Base-by-base conservation (phyloP, 75 land plant species). In the Ceratopteris richardii region DNA sequence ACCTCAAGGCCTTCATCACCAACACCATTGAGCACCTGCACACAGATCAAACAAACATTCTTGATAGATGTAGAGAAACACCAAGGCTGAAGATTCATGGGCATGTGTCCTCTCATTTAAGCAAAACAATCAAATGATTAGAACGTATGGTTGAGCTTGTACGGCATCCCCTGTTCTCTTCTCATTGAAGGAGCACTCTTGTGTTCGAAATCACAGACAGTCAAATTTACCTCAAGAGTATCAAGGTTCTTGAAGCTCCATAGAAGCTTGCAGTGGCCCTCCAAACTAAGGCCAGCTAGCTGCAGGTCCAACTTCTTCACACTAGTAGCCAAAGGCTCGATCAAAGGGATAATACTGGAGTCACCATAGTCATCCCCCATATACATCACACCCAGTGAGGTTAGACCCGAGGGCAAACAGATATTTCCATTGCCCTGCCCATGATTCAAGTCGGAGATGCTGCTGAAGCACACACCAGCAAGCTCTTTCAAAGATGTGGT, bases 1-100 rank as follows among this genome's bases (percentile, higher is more conserved):
- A 80, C 77, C 66, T 83, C 82, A 44, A 94, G 57, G 21, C 99
- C 99, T 41, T 81, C 76, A 57, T 94, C 99, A 36, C 99, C 96
- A 58, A 94, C 75, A 2, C 80, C 88, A 76, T 81, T 76, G 61
- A 82, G 77, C 29, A 72, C 77, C 99, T 94, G 77, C 43, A n/a
- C 7, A 63, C 24, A 14, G 9, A 40, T 40, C n/a, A n/a, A n/a
- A n/a, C n/a, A n/a, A n/a, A n/a, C n/a, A n/a, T n/a, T n/a, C n/a
- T n/a, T n/a, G n/a, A n/a, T n/a, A n/a, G n/a, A n/a, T n/a, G n/a
- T n/a, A n/a, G n/a, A n/a, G n/a, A n/a, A n/a, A n/a, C n/a, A n/a
- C n/a, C n/a, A n/a, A n/a, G n/a, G n/a, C n/a, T n/a, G n/a, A n/a
- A n/a, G n/a, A n/a, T n/a, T n/a, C n/a, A n/a, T n/a, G n/a, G n/a